These are phyloP conservation scores for Saccharomycopsis oosterbeekiorum DNA, from an alignment of 805 yeast species.

Conservation along the genomic window DNA sequence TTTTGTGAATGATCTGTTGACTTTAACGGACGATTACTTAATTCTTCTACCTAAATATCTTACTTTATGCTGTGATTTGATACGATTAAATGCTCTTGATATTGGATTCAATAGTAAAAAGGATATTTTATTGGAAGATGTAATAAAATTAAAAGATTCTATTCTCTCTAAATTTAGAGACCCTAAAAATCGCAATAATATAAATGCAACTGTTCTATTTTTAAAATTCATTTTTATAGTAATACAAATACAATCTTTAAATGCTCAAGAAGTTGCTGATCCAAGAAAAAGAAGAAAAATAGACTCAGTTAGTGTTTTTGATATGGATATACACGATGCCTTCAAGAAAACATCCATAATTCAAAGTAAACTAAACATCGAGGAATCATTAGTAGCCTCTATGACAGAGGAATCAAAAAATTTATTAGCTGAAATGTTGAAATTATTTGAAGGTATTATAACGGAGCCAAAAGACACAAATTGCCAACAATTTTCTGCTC, in stretches of 20 bases:
- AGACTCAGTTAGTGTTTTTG: not conserved
- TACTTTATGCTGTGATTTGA: not conserved
- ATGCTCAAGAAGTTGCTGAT: not conserved
- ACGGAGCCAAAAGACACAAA: not conserved
- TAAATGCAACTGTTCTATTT: not conserved
- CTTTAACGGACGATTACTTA: not conserved
- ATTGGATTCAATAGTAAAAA: not conserved
- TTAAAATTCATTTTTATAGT: not conserved
- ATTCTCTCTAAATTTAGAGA: not conserved
- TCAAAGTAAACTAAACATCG: not conserved
- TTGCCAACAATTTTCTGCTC: constrained; percentile 13
- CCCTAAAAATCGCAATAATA: not conserved
- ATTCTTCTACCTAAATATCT: not conserved
- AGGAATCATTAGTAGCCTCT: not conserved
- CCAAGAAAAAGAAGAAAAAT: not conserved
- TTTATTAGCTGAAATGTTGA: constrained; percentile 5
- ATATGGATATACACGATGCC: not conserved
- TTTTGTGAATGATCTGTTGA: not conserved
- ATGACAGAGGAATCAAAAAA: constrained; percentile 6
- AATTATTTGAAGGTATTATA: not conserved
- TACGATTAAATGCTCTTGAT: not conserved
- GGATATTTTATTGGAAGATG: not conserved
- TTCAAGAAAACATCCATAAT: not conserved
- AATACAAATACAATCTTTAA: not conserved
- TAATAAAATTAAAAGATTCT: not conserved